phyloP scores from a whole-genome alignment of 164 flowering plant genomes.

The Vitis cinerea region DNA sequence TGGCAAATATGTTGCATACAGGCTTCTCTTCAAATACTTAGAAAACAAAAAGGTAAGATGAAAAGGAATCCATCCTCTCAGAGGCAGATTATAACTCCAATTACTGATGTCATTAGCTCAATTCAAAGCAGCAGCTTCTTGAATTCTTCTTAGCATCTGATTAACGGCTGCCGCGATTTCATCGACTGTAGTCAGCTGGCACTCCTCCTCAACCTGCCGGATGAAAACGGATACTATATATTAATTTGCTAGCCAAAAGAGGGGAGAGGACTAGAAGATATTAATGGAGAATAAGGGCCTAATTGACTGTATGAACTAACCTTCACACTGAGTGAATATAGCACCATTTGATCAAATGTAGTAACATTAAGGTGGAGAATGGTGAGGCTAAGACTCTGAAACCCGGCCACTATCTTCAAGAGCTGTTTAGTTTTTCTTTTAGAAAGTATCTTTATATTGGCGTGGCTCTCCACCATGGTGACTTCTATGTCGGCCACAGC shows the following conservation, averaged over 20 bases:
- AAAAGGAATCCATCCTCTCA: too few relatives aligned
- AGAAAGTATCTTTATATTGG: conserved; percentile 67
- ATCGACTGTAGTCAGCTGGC: conserved; percentile 50
- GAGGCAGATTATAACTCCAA: neutral
- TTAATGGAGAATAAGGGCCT: neutral
- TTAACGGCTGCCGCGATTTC: conserved; percentile 63
- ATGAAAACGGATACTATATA: neutral
- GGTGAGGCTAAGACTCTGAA: conserved; percentile 55
- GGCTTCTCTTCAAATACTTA: too few relatives aligned
- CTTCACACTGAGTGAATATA: conserved; percentile 78
- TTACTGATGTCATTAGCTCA: neutral
- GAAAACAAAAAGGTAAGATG: too few relatives aligned
- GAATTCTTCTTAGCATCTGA: conserved; percentile 38
- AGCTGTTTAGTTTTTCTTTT: conserved; percentile 64
- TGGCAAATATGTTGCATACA: too few relatives aligned
- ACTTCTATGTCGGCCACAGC: conserved; percentile 77
- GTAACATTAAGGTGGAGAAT: conserved; percentile 84
- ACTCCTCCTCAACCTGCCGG: conserved; percentile 57
- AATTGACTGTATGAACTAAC: conserved; percentile 24
- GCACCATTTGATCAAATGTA: conserved; percentile 54
- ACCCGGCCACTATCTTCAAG: conserved; percentile 57
- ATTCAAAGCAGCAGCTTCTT: conserved; percentile 36
- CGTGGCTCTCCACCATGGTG: conserved; percentile 87
- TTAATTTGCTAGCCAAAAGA: too few relatives aligned
- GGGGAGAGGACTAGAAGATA: neutral